phyloP scores from a whole-genome alignment of 139 green algal genomes.

The Closterium sp. region DNA sequence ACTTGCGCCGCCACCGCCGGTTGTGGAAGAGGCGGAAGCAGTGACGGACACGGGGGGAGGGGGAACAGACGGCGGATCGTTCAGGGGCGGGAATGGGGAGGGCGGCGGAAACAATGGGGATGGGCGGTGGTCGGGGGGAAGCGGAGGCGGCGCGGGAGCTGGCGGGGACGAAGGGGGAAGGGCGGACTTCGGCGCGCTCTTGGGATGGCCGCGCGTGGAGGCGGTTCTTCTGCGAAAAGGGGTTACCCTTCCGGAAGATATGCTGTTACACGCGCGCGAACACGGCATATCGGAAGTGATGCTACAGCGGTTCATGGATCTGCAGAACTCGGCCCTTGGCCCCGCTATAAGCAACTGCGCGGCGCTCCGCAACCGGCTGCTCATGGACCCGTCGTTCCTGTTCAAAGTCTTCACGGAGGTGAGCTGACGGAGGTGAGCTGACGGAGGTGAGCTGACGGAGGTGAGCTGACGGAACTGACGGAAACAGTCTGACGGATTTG shows the following conservation, averaged over 20 bases:
- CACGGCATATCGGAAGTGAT: background rate
- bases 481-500: background rate
- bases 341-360: slow-evolving; percentile 6
- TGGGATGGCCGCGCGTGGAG: background rate
- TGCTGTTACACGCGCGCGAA: background rate
- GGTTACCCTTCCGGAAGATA: background rate
- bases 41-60: background rate
- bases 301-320: background rate
- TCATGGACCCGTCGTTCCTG: background rate
- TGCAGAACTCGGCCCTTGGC: slow-evolving; percentile 18
- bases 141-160: background rate
- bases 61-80: background rate
- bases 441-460: background rate
- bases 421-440: background rate
- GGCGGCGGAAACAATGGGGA: background rate
- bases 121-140: background rate
- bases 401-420: slow-evolving; percentile 5
- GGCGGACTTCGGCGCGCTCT: background rate
- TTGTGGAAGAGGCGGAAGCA: background rate
- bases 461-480: background rate
- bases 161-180: background rate
- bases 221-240: background rate
- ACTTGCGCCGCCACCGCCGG: background rate
- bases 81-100: background rate
- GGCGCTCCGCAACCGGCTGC: background rate